Percentiles rank a stretch among this genome's conserved stretches.
Evolutionary conservation across 306 rosid genomes (phyloP).

Genomic region (Begonia loranthoides): DNA sequence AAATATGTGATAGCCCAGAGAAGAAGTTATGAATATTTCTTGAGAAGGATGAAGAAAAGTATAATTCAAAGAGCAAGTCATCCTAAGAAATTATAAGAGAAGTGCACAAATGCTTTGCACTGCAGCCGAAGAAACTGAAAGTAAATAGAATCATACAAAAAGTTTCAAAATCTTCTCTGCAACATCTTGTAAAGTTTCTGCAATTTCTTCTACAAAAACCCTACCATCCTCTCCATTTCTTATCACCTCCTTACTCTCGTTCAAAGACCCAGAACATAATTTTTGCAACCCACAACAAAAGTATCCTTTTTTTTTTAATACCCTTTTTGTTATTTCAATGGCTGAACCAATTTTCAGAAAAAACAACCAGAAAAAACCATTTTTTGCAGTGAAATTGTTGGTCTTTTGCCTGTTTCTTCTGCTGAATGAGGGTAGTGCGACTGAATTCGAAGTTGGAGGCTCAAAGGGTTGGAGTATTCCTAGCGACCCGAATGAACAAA

Average conservation of each 20-base stretch:
- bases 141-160: constrained; percentile 24
- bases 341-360: constrained; percentile 13
- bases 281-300: not conserved
- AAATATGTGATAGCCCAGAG: constrained; percentile 14
- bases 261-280: not conserved
- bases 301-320: not conserved
- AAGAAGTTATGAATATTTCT: constrained; percentile 73
- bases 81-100: not conserved
- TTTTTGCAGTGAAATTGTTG: constrained; percentile 14
- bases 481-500: constrained; percentile 27
- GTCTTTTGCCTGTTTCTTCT: constrained; percentile 31
- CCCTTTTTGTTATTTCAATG: constrained; percentile 20
- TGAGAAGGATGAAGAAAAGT: constrained; percentile 16
- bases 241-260: constrained; percentile 2
- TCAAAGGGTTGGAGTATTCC: constrained; percentile 55
- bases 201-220: constrained; percentile 65
- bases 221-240: constrained; percentile 20
- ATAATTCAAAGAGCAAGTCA: not conserved
- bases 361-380: constrained; percentile 13
- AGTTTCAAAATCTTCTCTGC: constrained; percentile 53
- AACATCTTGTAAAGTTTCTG: constrained; percentile 37
- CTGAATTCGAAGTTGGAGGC: constrained; percentile 27
- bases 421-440: constrained; percentile 35
- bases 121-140: constrained; percentile 41
- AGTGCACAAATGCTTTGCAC: constrained; percentile 59